Conservation (phyloP, 2,329 filamentous ascomycete species). For the Exophiala aquamarina region DNA sequence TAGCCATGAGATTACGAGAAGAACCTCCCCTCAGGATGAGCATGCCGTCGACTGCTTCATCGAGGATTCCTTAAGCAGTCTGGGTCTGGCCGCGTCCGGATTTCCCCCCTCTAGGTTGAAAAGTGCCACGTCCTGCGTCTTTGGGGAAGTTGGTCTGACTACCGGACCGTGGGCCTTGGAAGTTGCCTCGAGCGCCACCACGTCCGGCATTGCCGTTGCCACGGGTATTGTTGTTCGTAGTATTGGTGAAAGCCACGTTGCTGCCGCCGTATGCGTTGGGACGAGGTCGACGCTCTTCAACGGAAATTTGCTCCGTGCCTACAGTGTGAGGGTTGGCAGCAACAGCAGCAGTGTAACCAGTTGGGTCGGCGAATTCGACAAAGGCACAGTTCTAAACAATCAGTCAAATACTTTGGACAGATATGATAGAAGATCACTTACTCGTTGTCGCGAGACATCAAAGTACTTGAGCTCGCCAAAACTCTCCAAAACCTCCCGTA, state of each 20-base stretch:
- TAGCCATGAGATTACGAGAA: background rate
- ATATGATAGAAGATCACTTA: slow-evolving; percentile 42
- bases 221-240: slow-evolving; percentile 57
- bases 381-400: slow-evolving; percentile 83
- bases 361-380: slow-evolving; percentile 81
- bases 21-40: background rate
- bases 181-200: slow-evolving; percentile 49
- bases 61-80: slow-evolving; percentile 36
- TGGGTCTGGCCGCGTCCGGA: slow-evolving; percentile 48
- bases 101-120: slow-evolving; percentile 65
- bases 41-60: slow-evolving; percentile 1
- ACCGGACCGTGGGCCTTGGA: slow-evolving; percentile 52
- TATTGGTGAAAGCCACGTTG: slow-evolving; percentile 49
- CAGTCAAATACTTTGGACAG: slow-evolving; percentile 16
- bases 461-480: slow-evolving; percentile 66
- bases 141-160: slow-evolving; percentile 67
- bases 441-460: slow-evolving; percentile 71
- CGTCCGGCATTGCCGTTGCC: slow-evolving; percentile 67
- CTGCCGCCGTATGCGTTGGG: slow-evolving; percentile 66
- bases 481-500: slow-evolving; percentile 69
- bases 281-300: slow-evolving; percentile 86
- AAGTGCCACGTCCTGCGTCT: slow-evolving; percentile 66
- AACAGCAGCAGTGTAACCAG: slow-evolving; percentile 80
- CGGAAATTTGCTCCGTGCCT: slow-evolving; percentile 75
- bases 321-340: slow-evolving; percentile 83